Evolutionary conservation across 768 basidiomycete species (phyloP), one percentile per base, ranked within the genome.

Genomic region (Tephrocybe sp.): DNA sequence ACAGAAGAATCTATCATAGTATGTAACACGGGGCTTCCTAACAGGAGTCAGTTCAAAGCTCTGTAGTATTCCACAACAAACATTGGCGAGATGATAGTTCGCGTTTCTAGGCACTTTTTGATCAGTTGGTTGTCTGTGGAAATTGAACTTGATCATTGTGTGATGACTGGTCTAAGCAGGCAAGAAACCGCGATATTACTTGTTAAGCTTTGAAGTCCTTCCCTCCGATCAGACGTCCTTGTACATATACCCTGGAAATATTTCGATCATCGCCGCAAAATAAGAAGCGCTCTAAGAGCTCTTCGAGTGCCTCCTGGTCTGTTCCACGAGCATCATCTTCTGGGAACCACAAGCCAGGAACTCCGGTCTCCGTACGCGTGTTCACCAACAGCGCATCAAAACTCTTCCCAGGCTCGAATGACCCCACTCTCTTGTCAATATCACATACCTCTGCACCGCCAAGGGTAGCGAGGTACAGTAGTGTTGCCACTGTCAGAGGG

Each of bases 231-330:
- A 82, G 65, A 38, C 72, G 66, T 1, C 95, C 94, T 60, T 89
- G 85, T 14, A 98, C 94, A 61, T 85, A 94, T 17, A 98, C 94
- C 50, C 76, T 74, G 43, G 69, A 69, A 49, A 97, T 84, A 67
- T 93, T 95, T 62, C 92, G 74, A 62, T 91, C 84, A 65, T 96
- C 93, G 5, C 91, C 92, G 36, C 83, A 83, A 62, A 92, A 93
- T 56, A 96, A 70, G 68, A 95, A 93, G 52, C 83, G 76, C 69
- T 97, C 94, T 57, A 98, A 72, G 66, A 81, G 72, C 40, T 68
- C 74, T n/a, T 59, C 57, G 8, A 62, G 47, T 7, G 49, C 47
- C 11, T 52, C 54, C 20, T 57, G 48, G 4, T 63, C 68, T 63
- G 70, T 66, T 39, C 53, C 49, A 49, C 50, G 52, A 53, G 54